Evolutionary conservation across 129 eudicot genomes (phyloP).

Genomic region (Sambucus nigra): DNA sequence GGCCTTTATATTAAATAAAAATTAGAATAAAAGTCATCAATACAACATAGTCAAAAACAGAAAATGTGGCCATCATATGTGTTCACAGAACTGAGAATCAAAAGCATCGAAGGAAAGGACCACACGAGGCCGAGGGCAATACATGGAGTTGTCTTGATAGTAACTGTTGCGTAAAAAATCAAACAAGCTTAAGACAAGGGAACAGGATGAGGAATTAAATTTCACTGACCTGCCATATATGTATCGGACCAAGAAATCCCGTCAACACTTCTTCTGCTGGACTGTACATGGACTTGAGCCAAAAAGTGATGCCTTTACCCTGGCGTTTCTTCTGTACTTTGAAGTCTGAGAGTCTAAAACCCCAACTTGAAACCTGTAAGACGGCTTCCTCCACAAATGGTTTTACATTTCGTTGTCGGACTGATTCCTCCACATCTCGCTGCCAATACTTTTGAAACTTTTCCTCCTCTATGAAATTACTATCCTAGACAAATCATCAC

Average conservation of each 20-base stretch:
- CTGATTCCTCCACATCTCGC: conserved; percentile 75
- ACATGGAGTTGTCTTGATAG: background rate
- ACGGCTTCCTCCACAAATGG: conserved; percentile 85
- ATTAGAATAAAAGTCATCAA: too few species aligned
- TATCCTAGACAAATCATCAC: conserved; percentile 48
- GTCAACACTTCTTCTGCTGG: conserved; percentile 38
- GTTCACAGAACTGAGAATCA: background rate
- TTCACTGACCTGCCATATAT: conserved; percentile 90
- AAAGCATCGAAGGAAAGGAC: background rate
- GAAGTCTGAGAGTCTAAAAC: conserved; percentile 71
- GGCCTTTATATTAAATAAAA: too few species aligned
- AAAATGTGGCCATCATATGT: background rate
- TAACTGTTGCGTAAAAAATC: background rate
- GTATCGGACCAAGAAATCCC: conserved; percentile 89
- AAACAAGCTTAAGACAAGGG: background rate
- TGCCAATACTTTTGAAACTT: conserved; percentile 70
- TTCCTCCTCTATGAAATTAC: conserved; percentile 41
- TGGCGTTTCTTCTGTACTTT: conserved; percentile 35
- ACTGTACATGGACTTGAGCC: conserved; percentile 57
- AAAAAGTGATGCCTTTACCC: conserved; percentile 40
- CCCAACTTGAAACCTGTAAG: conserved; percentile 80
- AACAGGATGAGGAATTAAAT: conserved; percentile 4
- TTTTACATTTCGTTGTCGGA: conserved; percentile 55
- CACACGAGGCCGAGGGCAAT: background rate
- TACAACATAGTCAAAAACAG: background rate